A percentile compares a stretch with the other conserved stretches of the same genome.
phyloP scores from a whole-genome alignment of 2,329 filamentous ascomycete species.

The Annulohypoxylon truncatum region DNA sequence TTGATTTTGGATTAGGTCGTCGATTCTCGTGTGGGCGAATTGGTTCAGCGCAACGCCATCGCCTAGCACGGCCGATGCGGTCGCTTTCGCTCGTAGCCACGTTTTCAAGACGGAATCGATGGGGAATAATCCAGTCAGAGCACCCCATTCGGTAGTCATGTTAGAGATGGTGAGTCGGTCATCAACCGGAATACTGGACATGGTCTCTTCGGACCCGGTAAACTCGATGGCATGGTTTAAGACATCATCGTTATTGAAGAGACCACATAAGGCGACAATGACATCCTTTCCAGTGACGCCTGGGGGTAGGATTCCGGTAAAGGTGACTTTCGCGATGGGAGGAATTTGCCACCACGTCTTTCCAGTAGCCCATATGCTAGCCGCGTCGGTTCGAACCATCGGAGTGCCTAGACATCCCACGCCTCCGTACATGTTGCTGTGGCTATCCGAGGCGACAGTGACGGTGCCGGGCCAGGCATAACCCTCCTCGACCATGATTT shows the following conservation, averaged over 20 bases:
- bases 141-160: slow-evolving; percentile 87
- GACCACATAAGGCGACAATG: slow-evolving; percentile 83
- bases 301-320: slow-evolving; percentile 58
- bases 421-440: slow-evolving; percentile 87
- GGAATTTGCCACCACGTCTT: slow-evolving; percentile 91
- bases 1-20: slow-evolving; percentile 75
- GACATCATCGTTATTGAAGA: slow-evolving; percentile 84
- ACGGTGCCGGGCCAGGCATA: slow-evolving; percentile 85
- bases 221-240: slow-evolving; percentile 94
- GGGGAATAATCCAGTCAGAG: slow-evolving; percentile 72
- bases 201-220: slow-evolving; percentile 80
- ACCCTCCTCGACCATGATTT: slow-evolving; percentile 75
- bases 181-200: slow-evolving; percentile 78
- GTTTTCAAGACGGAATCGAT: slow-evolving; percentile 77
- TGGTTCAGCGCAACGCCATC: slow-evolving; percentile 61
- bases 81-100: slow-evolving; percentile 84
- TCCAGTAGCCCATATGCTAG: slow-evolving; percentile 85
- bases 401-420: slow-evolving; percentile 81
- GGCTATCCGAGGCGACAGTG: slow-evolving; percentile 80
- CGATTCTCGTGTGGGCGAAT: slow-evolving; percentile 78
- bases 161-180: slow-evolving; percentile 79
- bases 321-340: slow-evolving; percentile 81
- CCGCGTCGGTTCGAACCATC: slow-evolving; percentile 88
- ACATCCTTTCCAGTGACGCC: slow-evolving; percentile 82
- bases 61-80: slow-evolving; percentile 71